A percentile compares a stretch with the other conserved stretches of the same genome.
phyloP scores from a whole-genome alignment of 805 yeast genomes.

The Nakazawaea wyomingensis region DNA sequence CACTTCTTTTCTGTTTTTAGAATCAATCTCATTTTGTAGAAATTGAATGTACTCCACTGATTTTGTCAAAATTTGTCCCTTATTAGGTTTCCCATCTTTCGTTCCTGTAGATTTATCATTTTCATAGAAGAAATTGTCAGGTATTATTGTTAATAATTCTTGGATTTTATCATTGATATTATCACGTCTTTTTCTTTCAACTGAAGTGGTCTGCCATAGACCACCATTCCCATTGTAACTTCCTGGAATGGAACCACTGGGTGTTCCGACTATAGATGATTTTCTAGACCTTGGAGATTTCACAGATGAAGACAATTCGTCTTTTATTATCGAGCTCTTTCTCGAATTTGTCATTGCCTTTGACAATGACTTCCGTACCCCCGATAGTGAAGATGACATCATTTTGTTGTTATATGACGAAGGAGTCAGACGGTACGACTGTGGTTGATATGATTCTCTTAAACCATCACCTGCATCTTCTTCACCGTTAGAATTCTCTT shows the following conservation, averaged over 20 bases:
- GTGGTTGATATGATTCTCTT: conserved; percentile 6
- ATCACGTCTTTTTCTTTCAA: conserved; percentile 47
- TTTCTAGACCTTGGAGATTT: conserved; percentile 11
- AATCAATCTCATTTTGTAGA: conserved; percentile 70
- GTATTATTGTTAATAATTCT: conserved; percentile 33
- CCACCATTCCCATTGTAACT: background rate
- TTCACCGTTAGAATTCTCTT: too few relatives aligned
- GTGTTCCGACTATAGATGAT: conserved; percentile 11
- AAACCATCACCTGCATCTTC: too few relatives aligned
- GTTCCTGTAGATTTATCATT: conserved; percentile 57
- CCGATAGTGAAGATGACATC: conserved; percentile 9
- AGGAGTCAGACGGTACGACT: conserved; percentile 9
- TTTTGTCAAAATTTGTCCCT: conserved; percentile 74
- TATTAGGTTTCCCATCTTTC: conserved; percentile 79
- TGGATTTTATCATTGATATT: conserved; percentile 55
- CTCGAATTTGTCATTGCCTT: conserved; percentile 12
- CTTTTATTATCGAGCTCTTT: conserved; percentile 12
- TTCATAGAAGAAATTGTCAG: conserved; percentile 33
- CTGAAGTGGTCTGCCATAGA: conserved; percentile 18
- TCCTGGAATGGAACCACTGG: conserved; percentile 3
- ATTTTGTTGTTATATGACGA: conserved; percentile 4
- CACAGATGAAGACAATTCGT: conserved; percentile 5
- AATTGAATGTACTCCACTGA: conserved; percentile 67
- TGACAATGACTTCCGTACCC: conserved; percentile 11
- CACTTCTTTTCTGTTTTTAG: conserved; percentile 72